phyloP scores from a whole-genome alignment of 2,329 filamentous ascomycete genomes.

The Calonectria naviculata region DNA sequence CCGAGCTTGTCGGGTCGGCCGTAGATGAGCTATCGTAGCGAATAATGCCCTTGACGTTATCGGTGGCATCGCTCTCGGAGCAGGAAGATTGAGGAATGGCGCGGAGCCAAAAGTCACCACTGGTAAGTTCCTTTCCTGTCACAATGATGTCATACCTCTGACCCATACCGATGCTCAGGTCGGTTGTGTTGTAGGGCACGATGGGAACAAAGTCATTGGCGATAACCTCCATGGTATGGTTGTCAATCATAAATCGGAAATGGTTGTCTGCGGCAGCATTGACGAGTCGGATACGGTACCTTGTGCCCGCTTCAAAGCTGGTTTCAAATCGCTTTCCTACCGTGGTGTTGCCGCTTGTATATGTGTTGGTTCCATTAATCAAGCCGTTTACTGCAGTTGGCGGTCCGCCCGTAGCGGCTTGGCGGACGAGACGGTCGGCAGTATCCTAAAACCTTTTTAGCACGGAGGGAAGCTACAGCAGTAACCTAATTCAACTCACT shows the following conservation, averaged over 20 bases:
- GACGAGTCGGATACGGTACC: constrained; percentile 58
- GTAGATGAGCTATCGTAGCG: constrained; percentile 47
- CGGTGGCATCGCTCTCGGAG: constrained; percentile 49
- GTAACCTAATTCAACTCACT: not conserved
- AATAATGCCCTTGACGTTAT: constrained; percentile 62
- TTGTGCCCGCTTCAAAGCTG: constrained; percentile 49
- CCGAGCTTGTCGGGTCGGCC: constrained; percentile 24
- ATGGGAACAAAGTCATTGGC: constrained; percentile 67
- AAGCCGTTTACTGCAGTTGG: constrained; percentile 57
- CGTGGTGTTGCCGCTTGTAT: constrained; percentile 35
- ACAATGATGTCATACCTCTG: constrained; percentile 61
- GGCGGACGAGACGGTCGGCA: constrained; percentile 46
- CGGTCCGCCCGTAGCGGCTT: constrained; percentile 37
- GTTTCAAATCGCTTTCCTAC: constrained; percentile 35
- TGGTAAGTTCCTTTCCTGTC: constrained; percentile 49
- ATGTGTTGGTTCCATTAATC: constrained; percentile 54
- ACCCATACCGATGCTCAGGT: constrained; percentile 25
- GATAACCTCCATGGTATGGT: constrained; percentile 67
- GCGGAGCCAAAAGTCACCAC: constrained; percentile 59
- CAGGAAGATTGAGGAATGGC: constrained; percentile 56
- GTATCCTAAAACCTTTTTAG: constrained; percentile 30
- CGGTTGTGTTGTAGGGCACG: constrained; percentile 59
- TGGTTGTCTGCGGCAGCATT: constrained; percentile 55
- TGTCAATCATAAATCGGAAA: constrained; percentile 61
- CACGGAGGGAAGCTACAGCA: not conserved